These are phyloP conservation scores for Penicillium sp. DNA, from an alignment of 2,329 filamentous ascomycete species.

Conservation along the genomic window DNA sequence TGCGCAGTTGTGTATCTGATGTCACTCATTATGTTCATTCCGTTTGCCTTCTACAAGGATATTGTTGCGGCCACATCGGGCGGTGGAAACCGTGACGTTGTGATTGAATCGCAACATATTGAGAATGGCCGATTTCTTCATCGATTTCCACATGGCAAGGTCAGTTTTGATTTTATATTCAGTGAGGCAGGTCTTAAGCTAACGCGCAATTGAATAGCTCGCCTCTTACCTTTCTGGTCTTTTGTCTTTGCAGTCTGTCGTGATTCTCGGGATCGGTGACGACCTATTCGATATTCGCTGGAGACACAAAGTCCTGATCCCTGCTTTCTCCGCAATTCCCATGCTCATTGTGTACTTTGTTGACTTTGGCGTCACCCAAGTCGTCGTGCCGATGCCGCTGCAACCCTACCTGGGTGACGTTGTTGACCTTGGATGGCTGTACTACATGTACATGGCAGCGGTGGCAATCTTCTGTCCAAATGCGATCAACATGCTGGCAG, in stretches of 20 bases:
- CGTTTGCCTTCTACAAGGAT: slow-evolving; percentile 97
- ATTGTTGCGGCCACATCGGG: slow-evolving; percentile 93
- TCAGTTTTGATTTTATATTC: slow-evolving; percentile 33
- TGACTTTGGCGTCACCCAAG: slow-evolving; percentile 94
- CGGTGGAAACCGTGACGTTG: slow-evolving; percentile 85
- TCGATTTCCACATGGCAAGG: slow-evolving; percentile 91
- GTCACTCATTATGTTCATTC: slow-evolving; percentile 85
- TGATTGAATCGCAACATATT: slow-evolving; percentile 68
- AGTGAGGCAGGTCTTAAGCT: not conserved
- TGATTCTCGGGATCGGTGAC: slow-evolving; percentile 88
- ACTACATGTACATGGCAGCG: slow-evolving; percentile 96
- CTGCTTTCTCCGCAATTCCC: slow-evolving; percentile 87
- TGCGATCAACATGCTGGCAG: slow-evolving; percentile 98
- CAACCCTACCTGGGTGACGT: slow-evolving; percentile 81
- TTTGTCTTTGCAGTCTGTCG: slow-evolving; percentile 85
- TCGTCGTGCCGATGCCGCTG: slow-evolving; percentile 84
- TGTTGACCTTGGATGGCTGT: slow-evolving; percentile 75
- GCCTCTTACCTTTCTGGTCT: slow-evolving; percentile 93
- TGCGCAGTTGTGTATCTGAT: slow-evolving; percentile 91
- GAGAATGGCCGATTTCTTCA: slow-evolving; percentile 84
- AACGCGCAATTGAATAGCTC: slow-evolving; percentile 56
- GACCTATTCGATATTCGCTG: slow-evolving; percentile 97
- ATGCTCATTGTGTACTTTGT: slow-evolving; percentile 97
- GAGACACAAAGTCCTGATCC: slow-evolving; percentile 98
- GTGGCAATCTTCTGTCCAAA: slow-evolving; percentile 98